Base-by-base conservation (phyloP, 163 green algal genomes). In the Coccomyxa subellipsoidea region DNA sequence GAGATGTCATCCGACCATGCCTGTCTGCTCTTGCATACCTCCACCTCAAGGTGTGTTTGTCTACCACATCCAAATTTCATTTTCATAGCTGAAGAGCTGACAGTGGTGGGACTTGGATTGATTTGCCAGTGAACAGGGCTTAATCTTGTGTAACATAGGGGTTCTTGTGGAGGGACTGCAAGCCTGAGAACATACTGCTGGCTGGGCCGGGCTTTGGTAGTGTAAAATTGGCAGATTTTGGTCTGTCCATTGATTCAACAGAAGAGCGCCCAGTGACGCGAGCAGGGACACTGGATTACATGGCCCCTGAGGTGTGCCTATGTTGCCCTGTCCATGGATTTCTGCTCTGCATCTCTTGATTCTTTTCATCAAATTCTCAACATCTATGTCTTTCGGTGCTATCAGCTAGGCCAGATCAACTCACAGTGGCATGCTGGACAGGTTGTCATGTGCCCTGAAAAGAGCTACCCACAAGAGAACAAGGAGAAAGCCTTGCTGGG, bases 181-280 rank as follows among this genome's bases (percentile, higher is more conserved):
- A 96, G 89, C 90, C 91, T 27, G 91, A 95, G 81, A 95, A 95
- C 82, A 93, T 95, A 54, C 79, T 96, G 66, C 82, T 95, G 38
- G 89, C 83, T 7, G 81, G 78, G 23, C 86, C 27, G 32, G 66
- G 66, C 66, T 12, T 32, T 32, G 27, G 66, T 6, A n/a, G 18
- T 18, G 66, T 73, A 23, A 73, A 36, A 6, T 34, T 73, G 8
- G 88, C 87, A 34, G 92, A 88, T 54, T 88, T 90, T 85, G 84
- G 83, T 23, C 78, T 90, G 35, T 84, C 78, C 36, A 90, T 89
- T 38, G 82, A 88, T 53, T n/a, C 78, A 47, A 83, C 8, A 18
- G 88, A 90, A 69, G 91, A 95, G 87, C 75, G 89, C 9, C 91
- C 93, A 10, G 92, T 95, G 18, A 96, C 91, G 4, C 82, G 92